phyloP scores from a whole-genome alignment of 2,329 filamentous ascomycete species.

The Scorias spongiosa region DNA sequence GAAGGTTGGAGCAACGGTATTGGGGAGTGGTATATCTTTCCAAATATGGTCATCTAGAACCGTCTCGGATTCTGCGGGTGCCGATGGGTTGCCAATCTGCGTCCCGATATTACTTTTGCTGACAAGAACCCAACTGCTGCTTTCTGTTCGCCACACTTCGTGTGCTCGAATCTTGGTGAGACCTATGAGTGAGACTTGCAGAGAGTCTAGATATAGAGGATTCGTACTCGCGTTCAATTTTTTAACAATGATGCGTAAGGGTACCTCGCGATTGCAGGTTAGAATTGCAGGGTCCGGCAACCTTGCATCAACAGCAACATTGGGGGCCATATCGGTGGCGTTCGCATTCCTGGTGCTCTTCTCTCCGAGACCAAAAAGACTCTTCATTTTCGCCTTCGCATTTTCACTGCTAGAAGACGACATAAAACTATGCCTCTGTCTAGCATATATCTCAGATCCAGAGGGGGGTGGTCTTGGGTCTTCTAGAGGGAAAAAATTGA shows the following conservation, averaged over 20 bases:
- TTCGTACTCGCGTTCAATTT: constrained; percentile 57
- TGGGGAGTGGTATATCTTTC: constrained; percentile 58
- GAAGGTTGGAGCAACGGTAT: constrained; percentile 76
- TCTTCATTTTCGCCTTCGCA: constrained; percentile 37
- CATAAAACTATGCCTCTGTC: constrained; percentile 49
- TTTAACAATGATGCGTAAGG: constrained; percentile 63
- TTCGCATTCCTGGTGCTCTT: constrained; percentile 14
- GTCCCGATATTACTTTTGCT: constrained; percentile 58
- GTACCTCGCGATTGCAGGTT: constrained; percentile 76
- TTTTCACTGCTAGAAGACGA: constrained; percentile 7
- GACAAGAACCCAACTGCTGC: constrained; percentile 59
- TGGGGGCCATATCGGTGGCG: constrained; percentile 25
- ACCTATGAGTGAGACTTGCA: constrained; percentile 71
- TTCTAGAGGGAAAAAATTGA: constrained; percentile 88
- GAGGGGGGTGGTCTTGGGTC: constrained; percentile 55
- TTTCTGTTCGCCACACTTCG: constrained; percentile 55
- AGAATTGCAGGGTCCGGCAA: constrained; percentile 77
- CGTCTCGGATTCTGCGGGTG: constrained; percentile 38
- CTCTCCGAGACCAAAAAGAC: constrained; percentile 38
- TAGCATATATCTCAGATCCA: constrained; percentile 69
- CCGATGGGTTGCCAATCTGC: constrained; percentile 45
- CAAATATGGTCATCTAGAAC: constrained; percentile 49
- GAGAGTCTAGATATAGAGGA: constrained; percentile 56
- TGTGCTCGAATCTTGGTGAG: constrained; percentile 68
- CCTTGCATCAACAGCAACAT: constrained; percentile 66